phyloP scores from a whole-genome alignment of 108 stramenopile species.

The Cyclostephanos tholiformis region DNA sequence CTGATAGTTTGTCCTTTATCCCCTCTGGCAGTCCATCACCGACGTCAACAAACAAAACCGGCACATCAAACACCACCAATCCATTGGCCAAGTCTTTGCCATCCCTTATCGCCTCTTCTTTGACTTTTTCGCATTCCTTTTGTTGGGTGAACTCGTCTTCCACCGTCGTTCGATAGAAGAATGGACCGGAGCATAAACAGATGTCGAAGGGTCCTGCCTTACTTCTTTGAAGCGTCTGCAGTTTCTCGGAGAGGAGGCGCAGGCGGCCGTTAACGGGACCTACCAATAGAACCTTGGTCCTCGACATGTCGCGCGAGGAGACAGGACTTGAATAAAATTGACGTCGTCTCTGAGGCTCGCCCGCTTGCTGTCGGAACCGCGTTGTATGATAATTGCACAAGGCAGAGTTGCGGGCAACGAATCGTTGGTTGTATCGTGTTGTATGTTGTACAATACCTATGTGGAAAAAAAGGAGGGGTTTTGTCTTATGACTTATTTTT shows the following conservation, averaged over 20 bases:
- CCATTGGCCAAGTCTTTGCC: slow-evolving; percentile 19
- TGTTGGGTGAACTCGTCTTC: neutral
- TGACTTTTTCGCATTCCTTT: neutral
- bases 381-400: no score
- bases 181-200: slow-evolving; percentile 74
- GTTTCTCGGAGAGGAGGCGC: slow-evolving; percentile 52
- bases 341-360: no score
- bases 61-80: slow-evolving; percentile 31
- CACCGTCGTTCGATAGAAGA: slow-evolving; percentile 27
- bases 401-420: no score
- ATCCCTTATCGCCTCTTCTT: slow-evolving; percentile 14
- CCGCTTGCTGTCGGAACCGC: no score
- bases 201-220: slow-evolving; percentile 88
- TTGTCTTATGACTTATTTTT: no score
- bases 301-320: slow-evolving; percentile 9
- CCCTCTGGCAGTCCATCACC: slow-evolving; percentile 31
- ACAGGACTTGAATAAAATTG: neutral
- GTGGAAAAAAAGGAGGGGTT: no score
- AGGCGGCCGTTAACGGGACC: slow-evolving; percentile 68
- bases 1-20: neutral
- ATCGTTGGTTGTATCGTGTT: no score
- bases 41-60: slow-evolving; percentile 52
- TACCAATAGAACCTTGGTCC: slow-evolving; percentile 67
- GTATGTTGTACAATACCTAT: no score
- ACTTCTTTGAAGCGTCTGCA: slow-evolving; percentile 63